Evolutionary conservation across 1,139 yeast genomes (phyloP).

Genomic region (Blastobotrys apis): DNA sequence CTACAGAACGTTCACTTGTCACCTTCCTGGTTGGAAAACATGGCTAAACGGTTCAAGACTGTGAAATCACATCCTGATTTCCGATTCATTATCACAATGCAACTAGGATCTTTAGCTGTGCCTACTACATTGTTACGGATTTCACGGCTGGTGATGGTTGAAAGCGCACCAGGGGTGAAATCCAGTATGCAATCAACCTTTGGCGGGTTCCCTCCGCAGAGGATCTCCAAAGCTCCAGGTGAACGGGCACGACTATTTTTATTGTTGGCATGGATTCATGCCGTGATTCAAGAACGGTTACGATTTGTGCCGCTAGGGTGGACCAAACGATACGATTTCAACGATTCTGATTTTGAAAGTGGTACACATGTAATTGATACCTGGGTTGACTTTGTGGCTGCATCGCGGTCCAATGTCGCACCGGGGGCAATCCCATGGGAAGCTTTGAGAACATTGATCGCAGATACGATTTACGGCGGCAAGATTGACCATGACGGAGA

Average conservation of each 20-base stretch:
- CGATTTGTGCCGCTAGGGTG: constrained; percentile 65
- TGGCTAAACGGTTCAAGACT: constrained; percentile 46
- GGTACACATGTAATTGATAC: constrained; percentile 45
- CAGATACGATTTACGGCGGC: constrained; percentile 68
- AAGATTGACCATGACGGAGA: constrained; percentile 55
- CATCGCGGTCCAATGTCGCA: constrained; percentile 40
- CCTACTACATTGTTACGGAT: constrained; percentile 54
- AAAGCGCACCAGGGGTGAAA: constrained; percentile 59
- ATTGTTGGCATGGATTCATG: constrained; percentile 66
- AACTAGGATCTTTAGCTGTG: constrained; percentile 40
- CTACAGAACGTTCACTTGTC: constrained; percentile 79
- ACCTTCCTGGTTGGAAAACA: constrained; percentile 52
- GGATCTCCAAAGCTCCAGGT: constrained; percentile 35
- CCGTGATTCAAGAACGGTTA: constrained; percentile 54
- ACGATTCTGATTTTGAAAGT: constrained; percentile 65
- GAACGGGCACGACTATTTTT: constrained; percentile 50
- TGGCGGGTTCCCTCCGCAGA: constrained; percentile 28
- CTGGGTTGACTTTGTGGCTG: constrained; percentile 35
- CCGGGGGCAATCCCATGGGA: constrained; percentile 57
- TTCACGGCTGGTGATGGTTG: constrained; percentile 54
- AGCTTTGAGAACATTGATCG: constrained; percentile 47
- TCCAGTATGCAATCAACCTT: constrained; percentile 41
- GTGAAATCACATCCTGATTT: constrained; percentile 36
- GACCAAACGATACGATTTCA: constrained; percentile 58
- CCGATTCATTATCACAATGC: constrained; percentile 59